phyloP scores from a whole-genome alignment of 1,284 basidiomycete species.

The Jaminaea rosea region DNA sequence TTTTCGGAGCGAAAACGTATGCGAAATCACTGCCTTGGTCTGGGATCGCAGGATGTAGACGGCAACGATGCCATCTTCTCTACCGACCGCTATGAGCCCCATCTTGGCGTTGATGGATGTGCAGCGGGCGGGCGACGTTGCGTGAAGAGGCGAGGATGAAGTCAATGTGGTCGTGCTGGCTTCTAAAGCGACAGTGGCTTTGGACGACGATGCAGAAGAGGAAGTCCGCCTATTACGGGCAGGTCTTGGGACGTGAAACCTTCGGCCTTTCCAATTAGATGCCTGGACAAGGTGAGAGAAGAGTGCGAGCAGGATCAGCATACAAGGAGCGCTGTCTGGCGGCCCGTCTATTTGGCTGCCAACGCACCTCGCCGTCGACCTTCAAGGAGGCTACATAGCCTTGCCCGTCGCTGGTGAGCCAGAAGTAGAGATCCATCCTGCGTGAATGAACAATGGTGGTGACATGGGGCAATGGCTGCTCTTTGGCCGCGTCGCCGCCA shows the following conservation, averaged over 20 bases:
- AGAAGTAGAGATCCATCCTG: slow-evolving; percentile 38
- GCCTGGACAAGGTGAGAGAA: not conserved
- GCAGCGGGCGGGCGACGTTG: slow-evolving; percentile 56
- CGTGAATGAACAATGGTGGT: slow-evolving; percentile 22
- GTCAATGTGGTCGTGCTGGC: not conserved
- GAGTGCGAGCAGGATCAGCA: not conserved
- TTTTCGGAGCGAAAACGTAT: slow-evolving; percentile 37
- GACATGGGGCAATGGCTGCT: not conserved
- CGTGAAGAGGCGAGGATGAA: not conserved
- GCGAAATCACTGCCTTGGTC: slow-evolving; percentile 22
- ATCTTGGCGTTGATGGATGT: slow-evolving; percentile 68
- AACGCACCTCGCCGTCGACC: slow-evolving; percentile 10
- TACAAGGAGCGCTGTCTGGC: not conserved
- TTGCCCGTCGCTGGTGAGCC: slow-evolving; percentile 34
- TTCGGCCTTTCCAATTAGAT: slow-evolving; percentile 20
- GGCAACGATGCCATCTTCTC: slow-evolving; percentile 51
- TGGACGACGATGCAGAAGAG: slow-evolving; percentile 4
- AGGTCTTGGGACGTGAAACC: slow-evolving; percentile 22
- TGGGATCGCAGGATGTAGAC: slow-evolving; percentile 34
- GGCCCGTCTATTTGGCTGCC: not conserved
- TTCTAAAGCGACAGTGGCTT: not conserved
- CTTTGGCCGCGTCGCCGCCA: not conserved
- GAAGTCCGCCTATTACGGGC: slow-evolving; percentile 9
- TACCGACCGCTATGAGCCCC: slow-evolving; percentile 74
- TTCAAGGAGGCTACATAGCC: slow-evolving; percentile 26